Evolutionary conservation across 768 basidiomycete genomes (phyloP), one percentile per base, ranked within the genome.

Genomic region (Collybiopsis luxurians): DNA sequence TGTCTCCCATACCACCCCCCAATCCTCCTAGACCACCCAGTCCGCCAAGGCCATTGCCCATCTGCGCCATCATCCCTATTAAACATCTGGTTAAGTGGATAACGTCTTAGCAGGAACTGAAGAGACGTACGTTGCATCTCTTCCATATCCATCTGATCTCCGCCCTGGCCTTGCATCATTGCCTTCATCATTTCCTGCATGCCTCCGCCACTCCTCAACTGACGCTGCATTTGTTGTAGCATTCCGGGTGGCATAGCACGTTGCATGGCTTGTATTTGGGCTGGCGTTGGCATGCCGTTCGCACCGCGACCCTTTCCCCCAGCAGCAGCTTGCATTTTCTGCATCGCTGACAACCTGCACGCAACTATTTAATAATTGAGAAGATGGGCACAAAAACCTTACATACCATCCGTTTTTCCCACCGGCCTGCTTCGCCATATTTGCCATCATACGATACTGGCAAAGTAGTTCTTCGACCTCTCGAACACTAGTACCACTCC

Each of bases 151-250:
- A 87, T 76, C 67, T 93, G 86, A 65, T 95, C 95, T 11, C 91
- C 91, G 53, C 90, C 92, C 63, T 91, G 87, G 10, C 93, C 91
- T 64, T 94, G 92, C 90, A 97, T 95, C 92, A 98, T 95, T 26
- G 90, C 87, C 68, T 90, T 91, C 94, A 96, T 94, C 93, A 96
- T 96, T 64, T 96, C 94, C 69, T 95, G 91, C 86, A 97, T 89
- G 44, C 92, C 92, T 21, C 93, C 92, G 9, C 90, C 91, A 55
- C 86, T 73, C 56, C 88, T 78, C 67, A 91, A 75, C 66, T 91
- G 88, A 51, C 85, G 78, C 67, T 92, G 93, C 86, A 98, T 87
- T 67, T 98, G 90, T 67, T 94, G 91, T 60, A 98, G 72, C 89
- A 96, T 90, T 28, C 95, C 96, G 4, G 96, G 92, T 1, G 96